Base-by-base conservation (phyloP, 1,139 yeast species). In the Candida smagusa region DNA sequence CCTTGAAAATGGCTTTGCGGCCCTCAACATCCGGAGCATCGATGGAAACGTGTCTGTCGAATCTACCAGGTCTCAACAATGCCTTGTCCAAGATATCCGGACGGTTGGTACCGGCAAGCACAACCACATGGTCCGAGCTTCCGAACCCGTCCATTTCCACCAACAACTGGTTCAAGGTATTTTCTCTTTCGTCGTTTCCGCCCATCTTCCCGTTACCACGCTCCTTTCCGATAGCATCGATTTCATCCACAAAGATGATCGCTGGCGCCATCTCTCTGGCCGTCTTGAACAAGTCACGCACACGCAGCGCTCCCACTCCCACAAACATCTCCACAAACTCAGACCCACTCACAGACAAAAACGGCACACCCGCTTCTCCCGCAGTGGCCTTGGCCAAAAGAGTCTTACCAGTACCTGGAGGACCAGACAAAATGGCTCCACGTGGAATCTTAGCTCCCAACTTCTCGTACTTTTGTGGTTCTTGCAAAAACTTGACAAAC, bases 61-160 rank as follows among this genome's bases (percentile, higher is more conserved):
- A 92, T 67, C 98, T 79, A 27, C 98, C 98, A 0, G 98, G 98
- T 69, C 98, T 84, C 76, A 89, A 72, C 45, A 92, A 69, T 1
- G 98, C 98, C 44, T 80, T 80, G 61, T 92, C 98, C 52, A 92
- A 74, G 36, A 90, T 92, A 57, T 92, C 98, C 1, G 96, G 83
- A 54, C 97, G 77, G 61, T 92, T 92, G 3, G 98, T 92, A 72
- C 98, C 98, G 0, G 98, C 98, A 39, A 92, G 72, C 2, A 92
- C 97, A 43, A 92, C 97, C 40, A 94, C 95, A 57, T 92, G 97
- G 54, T 92, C 97, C 26, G 81, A 69, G 16, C 86, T 77, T 36
- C 80, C 86, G 61, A 94, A 92, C 11, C 98, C 98, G 63, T 92
- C 98, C 97, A 94, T 90, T 62, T 92, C 98, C 31, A 94, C 98